A percentile compares a stretch with the other conserved stretches of the same genome.
These are phyloP conservation scores for Tricharina praecox DNA, from an alignment of 495 filamentous ascomycete species.

Conservation along the genomic window DNA sequence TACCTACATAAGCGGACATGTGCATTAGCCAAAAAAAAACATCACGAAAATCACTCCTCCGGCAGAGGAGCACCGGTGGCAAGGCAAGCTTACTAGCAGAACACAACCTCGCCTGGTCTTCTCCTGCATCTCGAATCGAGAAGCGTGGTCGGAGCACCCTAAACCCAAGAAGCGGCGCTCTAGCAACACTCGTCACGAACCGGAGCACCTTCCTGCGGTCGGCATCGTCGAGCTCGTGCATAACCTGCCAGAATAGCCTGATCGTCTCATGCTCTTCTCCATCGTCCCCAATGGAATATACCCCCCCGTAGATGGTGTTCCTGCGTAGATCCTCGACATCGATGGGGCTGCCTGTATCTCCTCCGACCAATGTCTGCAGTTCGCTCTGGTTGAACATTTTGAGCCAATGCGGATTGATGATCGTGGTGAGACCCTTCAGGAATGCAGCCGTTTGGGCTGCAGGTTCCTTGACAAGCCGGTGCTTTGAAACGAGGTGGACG, in stretches of 20 bases:
- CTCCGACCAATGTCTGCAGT: constrained; percentile 79
- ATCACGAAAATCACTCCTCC: too few relatives aligned
- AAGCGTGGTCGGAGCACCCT: constrained; percentile 70
- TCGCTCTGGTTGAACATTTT: constrained; percentile 97
- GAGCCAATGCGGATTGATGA: constrained; percentile 84
- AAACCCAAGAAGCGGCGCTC: constrained; percentile 86
- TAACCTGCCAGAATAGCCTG: constrained; percentile 78
- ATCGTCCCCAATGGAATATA: constrained; percentile 78
- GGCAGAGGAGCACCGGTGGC: too few relatives aligned
- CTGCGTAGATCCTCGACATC: constrained; percentile 73
- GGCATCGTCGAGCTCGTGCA: constrained; percentile 53
- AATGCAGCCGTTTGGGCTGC: constrained; percentile 69
- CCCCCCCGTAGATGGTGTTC: constrained; percentile 74
- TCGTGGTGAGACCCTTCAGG: constrained; percentile 62
- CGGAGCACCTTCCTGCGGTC: constrained; percentile 77
- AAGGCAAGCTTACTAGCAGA: constrained; percentile 85
- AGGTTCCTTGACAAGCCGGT: constrained; percentile 67
- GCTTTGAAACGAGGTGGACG: constrained; percentile 74
- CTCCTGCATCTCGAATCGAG: constrained; percentile 73
- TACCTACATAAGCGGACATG: too few relatives aligned
- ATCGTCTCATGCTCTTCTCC: constrained; percentile 69
- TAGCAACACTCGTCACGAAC: constrained; percentile 85
- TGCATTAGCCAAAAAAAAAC: too few relatives aligned
- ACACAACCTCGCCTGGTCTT: constrained; percentile 62
- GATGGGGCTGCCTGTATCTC: constrained; percentile 57